Percentiles rank a stretch among this genome's conserved stretches.
phyloP scores from a whole-genome alignment of 805 yeast species.

The Cyberlindnera americana region DNA sequence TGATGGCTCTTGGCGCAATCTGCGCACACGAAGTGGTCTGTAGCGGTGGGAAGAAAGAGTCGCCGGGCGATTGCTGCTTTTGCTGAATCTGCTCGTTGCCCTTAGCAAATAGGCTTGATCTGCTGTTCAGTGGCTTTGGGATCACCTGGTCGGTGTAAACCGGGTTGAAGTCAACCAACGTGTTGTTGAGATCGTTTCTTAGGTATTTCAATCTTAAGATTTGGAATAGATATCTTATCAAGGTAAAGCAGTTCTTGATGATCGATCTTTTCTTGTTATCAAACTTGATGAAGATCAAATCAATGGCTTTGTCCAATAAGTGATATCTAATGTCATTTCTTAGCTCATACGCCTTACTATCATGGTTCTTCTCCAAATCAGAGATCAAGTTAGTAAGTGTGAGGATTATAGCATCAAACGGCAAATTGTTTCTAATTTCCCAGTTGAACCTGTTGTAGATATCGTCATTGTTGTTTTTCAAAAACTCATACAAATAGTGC shows the following conservation, averaged over 20 bases:
- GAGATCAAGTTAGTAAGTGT: constrained; percentile 50
- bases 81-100: constrained; percentile 6
- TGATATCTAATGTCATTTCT: constrained; percentile 33
- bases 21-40: constrained; percentile 31
- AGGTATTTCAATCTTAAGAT: constrained; percentile 29
- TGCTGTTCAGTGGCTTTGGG: constrained; percentile 24
- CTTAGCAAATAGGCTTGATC: constrained; percentile 15
- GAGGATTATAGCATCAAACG: constrained; percentile 54
- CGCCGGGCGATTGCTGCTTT: constrained; percentile 3
- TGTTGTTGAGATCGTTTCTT: constrained; percentile 19
- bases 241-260: constrained; percentile 31
- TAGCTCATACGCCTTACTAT: constrained; percentile 27
- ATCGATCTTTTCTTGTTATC: constrained; percentile 32
- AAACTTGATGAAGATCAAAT: constrained; percentile 31
- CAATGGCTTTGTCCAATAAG: constrained; percentile 30
- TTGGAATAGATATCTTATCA: constrained; percentile 32
- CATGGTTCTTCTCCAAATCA: constrained; percentile 38
- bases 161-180: constrained; percentile 24
- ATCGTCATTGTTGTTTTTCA: constrained; percentile 43
- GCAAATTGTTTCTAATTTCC: constrained; percentile 59
- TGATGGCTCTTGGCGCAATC: constrained; percentile 32
- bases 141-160: constrained; percentile 26
- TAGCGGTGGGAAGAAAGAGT: constrained; percentile 6
- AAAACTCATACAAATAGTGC: constrained; percentile 53
- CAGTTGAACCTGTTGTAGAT: constrained; percentile 54